A percentile compares a stretch with the other conserved stretches of the same genome.
phyloP scores from a whole-genome alignment of 306 rosid species.

The Lablab purpureus region DNA sequence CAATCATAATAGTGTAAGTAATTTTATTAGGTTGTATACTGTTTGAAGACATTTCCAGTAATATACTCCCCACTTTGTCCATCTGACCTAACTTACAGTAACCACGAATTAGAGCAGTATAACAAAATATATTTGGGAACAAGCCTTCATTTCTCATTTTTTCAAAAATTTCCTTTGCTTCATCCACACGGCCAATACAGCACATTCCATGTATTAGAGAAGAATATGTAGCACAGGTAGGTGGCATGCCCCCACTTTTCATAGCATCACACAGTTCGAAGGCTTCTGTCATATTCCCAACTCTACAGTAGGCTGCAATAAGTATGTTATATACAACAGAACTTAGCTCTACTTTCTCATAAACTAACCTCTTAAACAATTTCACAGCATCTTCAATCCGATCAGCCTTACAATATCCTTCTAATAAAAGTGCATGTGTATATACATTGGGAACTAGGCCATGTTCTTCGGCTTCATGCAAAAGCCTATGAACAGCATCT shows the following conservation, averaged over 20 bases:
- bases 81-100: constrained; percentile 76
- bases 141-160: constrained; percentile 70
- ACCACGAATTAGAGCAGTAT: constrained; percentile 79
- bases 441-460: constrained; percentile 67
- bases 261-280: constrained; percentile 60
- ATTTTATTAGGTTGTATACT: constrained; percentile 64
- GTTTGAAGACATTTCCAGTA: constrained; percentile 60
- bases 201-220: constrained; percentile 82
- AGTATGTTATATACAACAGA: constrained; percentile 68
- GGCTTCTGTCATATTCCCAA: constrained; percentile 64
- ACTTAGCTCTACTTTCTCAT: constrained; percentile 64
- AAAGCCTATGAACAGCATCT: constrained; percentile 60
- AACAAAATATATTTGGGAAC: constrained; percentile 68
- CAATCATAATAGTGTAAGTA: constrained; percentile 79
- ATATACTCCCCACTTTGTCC: constrained; percentile 55
- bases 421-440: constrained; percentile 71
- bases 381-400: constrained; percentile 63
- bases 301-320: constrained; percentile 61
- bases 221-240: constrained; percentile 66
- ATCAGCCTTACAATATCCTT: constrained; percentile 68
- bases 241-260: constrained; percentile 63
- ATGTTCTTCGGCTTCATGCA: constrained; percentile 57
- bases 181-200: constrained; percentile 60
- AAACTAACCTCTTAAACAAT: constrained; percentile 58
- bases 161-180: constrained; percentile 61